Evolutionary conservation across 2,329 filamentous ascomycete genomes (phyloP), one percentile per base, ranked within the genome.

Genomic region (Ophiostoma populinum): DNA sequence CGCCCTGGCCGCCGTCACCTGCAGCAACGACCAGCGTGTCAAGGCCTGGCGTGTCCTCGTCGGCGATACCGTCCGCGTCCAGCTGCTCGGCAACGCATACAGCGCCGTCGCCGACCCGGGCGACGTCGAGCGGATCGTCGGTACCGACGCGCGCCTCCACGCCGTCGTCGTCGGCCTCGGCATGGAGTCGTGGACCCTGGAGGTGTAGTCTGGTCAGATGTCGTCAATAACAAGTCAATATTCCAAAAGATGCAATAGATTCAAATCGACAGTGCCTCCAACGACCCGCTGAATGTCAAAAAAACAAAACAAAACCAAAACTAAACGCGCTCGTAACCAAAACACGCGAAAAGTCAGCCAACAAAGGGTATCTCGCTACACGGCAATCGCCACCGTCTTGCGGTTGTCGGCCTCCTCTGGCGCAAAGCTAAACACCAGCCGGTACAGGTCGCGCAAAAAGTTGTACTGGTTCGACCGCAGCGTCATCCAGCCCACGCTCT

Each of bases 371-470:
- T 26, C 12, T 15, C 3, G 10, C 15, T 49, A 73, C 13, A 76
- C 61, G 13, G 57, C 56, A 40, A 80, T 76, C 40, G 65, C 71
- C 32, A 75, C 61, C 38, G 65, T 70, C 47, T 80, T 78, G 43
- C 76, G 63, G 36, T 63, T 59, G 31, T 78, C 72, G 1, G 72
- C 76, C 47, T 93, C 85, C 37, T 93, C 82, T 12, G 83, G 57
- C 32, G 77, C 70, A 49, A 87, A 87, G 4, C 82, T 80, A 52
- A 92, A 92, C 3, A 93, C 83, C 26, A 87, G 64, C 35, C 71
- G 69, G 57, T 81, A 94, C 11, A 94, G 61, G 47, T 93, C 85
- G 33, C 73, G 65, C 42, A 94, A 58, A 64, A 87, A 94, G 7
- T 62, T 62, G 53, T 90, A 90, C 46, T 85, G 73, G 38, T 71